phyloP scores from a whole-genome alignment of 1,284 basidiomycete species.

The Sanghuangporus sanghuang region DNA sequence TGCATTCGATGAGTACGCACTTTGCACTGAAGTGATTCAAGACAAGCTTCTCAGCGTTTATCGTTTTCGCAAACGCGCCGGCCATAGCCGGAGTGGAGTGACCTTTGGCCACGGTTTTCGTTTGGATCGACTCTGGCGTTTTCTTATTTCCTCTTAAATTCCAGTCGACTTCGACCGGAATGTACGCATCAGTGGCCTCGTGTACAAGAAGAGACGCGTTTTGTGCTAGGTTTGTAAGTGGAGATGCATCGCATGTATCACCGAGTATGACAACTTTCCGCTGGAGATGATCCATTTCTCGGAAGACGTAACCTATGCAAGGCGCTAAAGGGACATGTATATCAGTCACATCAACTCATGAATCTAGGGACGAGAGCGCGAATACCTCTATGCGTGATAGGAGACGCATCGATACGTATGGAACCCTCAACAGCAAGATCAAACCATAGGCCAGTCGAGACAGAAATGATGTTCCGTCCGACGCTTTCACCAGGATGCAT shows the following conservation, averaged over 20 bases:
- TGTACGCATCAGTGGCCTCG: conserved; percentile 81
- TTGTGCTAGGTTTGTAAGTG: conserved; percentile 50
- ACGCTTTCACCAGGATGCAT: conserved; percentile 64
- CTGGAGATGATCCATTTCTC: conserved; percentile 39
- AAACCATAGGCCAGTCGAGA: conserved; percentile 69
- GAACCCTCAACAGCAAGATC: conserved; percentile 42
- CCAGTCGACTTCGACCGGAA: conserved; percentile 52
- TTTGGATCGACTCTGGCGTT: conserved; percentile 42
- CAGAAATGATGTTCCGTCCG: conserved; percentile 60
- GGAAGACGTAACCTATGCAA: conserved; percentile 78
- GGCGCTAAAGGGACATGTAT: conserved; percentile 47
- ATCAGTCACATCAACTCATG: background rate
- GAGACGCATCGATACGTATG: conserved; percentile 69
- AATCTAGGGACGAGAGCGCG: background rate
- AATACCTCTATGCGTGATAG: conserved; percentile 76
- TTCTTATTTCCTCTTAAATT: conserved; percentile 32
- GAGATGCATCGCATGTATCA: conserved; percentile 65
- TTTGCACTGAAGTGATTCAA: conserved; percentile 82
- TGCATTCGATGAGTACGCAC: conserved; percentile 34
- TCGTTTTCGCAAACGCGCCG: conserved; percentile 66
- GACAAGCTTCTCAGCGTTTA: conserved; percentile 63
- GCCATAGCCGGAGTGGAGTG: conserved; percentile 85
- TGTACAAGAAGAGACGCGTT: conserved; percentile 55
- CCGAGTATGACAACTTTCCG: conserved; percentile 48
- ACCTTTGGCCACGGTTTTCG: conserved; percentile 59